These are phyloP conservation scores for Omphalotus guepiniiformis DNA, from an alignment of 768 basidiomycete species.

Conservation along the genomic window DNA sequence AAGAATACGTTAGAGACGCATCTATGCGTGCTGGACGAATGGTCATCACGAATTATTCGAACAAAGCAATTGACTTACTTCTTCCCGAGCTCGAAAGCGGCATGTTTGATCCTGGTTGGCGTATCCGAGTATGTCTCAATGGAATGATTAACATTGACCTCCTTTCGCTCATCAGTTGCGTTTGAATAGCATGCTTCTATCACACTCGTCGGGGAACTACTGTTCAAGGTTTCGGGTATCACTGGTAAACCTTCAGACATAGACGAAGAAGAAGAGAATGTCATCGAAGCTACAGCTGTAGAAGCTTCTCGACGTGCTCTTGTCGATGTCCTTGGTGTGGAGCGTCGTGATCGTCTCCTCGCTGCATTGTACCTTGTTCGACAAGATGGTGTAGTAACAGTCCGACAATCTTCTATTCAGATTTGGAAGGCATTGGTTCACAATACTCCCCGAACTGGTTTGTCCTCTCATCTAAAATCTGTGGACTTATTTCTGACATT, in stretches of 20 bases:
- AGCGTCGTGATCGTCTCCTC: slow-evolving; percentile 87
- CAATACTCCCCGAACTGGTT: slow-evolving; percentile 89
- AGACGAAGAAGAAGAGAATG: slow-evolving; percentile 64
- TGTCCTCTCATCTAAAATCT: slow-evolving; percentile 11
- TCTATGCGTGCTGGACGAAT: slow-evolving; percentile 99
- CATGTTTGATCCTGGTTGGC: slow-evolving; percentile 94
- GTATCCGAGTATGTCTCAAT: slow-evolving; percentile 77
- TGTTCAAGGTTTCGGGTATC: slow-evolving; percentile 97
- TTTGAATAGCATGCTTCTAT: slow-evolving; percentile 81
- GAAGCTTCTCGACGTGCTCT: slow-evolving; percentile 86
- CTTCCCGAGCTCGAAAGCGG: slow-evolving; percentile 91
- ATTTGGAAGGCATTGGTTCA: slow-evolving; percentile 99
- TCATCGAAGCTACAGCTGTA: slow-evolving; percentile 56
- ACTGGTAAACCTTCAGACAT: slow-evolving; percentile 78
- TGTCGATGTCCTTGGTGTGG: slow-evolving; percentile 80
- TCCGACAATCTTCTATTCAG: slow-evolving; percentile 87
- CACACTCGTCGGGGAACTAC: slow-evolving; percentile 89
- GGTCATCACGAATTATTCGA: slow-evolving; percentile 94
- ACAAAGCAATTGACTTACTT: slow-evolving; percentile 86
- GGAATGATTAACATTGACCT: too few species aligned
- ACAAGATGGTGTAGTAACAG: slow-evolving; percentile 86
- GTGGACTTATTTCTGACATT: slow-evolving; percentile 2
- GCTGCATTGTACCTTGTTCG: slow-evolving; percentile 89
- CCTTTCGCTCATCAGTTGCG: slow-evolving; percentile 9
- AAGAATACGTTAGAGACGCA: slow-evolving; percentile 94